Percentiles rank a stretch among this genome's conserved stretches.
Conservation (phyloP, 2,329 filamentous ascomycete genomes). For the Exophiala phaeomuriformis region DNA sequence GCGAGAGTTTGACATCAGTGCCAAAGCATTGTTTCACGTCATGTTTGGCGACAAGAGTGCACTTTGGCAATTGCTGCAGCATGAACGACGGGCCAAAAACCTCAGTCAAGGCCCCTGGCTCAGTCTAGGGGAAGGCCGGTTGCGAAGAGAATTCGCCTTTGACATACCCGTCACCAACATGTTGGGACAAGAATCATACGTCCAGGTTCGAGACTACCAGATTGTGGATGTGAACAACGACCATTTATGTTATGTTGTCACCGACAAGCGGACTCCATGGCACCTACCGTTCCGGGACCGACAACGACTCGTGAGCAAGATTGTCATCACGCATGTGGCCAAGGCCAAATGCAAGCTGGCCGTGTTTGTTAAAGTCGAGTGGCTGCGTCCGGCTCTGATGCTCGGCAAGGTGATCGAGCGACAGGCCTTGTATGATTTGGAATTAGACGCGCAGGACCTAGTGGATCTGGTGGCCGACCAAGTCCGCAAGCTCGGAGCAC, state of each 20-base stretch:
- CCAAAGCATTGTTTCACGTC: conserved; percentile 92
- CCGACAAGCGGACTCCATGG: conserved; percentile 62
- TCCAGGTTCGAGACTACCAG: conserved; percentile 71
- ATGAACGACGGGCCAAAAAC: conserved; percentile 68
- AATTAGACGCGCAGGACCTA: conserved; percentile 43
- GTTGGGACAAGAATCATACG: conserved; percentile 52
- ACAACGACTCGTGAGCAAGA: conserved; percentile 79
- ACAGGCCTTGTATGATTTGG: conserved; percentile 63
- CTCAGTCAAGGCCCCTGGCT: conserved; percentile 85
- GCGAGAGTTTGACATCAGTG: conserved; percentile 78
- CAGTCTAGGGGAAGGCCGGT: conserved; percentile 55
- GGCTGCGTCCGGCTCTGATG: conserved; percentile 59
- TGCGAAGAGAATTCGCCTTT: conserved; percentile 75
- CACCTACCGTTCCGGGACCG: conserved; percentile 73
- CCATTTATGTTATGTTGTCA: conserved; percentile 63
- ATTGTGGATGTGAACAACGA: conserved; percentile 76
- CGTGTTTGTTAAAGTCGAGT: conserved; percentile 80
- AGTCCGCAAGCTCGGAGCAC: conserved; percentile 40
- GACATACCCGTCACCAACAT: conserved; percentile 61
- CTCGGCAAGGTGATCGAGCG: conserved; percentile 43
- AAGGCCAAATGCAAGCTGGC: conserved; percentile 90
- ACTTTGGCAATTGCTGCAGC: conserved; percentile 84
- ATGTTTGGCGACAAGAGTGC: conserved; percentile 95
- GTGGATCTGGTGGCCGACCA: conserved; percentile 46
- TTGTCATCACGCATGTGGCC: conserved; percentile 86